A percentile compares a stretch with the other conserved stretches of the same genome.
Evolutionary conservation across 2,329 filamentous ascomycete genomes (phyloP).

Genomic region (Gnomoniopsis smithogilvyi): DNA sequence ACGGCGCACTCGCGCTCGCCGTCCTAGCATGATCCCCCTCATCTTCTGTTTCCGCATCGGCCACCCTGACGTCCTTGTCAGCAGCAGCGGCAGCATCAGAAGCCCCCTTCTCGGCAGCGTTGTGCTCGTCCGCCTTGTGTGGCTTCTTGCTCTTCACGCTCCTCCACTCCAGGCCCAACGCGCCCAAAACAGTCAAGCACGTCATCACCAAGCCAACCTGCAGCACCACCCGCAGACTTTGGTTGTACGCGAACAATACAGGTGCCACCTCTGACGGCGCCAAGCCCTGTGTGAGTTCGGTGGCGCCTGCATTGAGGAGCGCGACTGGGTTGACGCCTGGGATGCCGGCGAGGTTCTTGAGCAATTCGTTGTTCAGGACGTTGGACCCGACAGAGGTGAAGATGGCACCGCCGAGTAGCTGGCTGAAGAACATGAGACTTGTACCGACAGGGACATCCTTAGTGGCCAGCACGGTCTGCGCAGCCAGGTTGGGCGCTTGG

Average conservation of each 20-base stretch:
- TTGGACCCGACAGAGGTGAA: constrained; percentile 44
- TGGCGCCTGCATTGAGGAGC: constrained; percentile 21
- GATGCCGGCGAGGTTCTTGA: constrained; percentile 30
- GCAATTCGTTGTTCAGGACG: constrained; percentile 38
- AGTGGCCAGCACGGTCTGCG: constrained; percentile 40
- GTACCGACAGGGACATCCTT: constrained; percentile 40
- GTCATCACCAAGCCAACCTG: constrained; percentile 56
- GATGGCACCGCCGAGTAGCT: constrained; percentile 43
- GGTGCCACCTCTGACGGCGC: constrained; percentile 19
- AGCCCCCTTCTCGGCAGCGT: neutral
- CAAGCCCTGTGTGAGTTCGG: constrained; percentile 20
- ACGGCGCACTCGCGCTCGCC: neutral
- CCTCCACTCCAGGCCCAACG: constrained; percentile 58
- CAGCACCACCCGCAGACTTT: constrained; percentile 55
- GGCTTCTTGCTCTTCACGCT: constrained; percentile 34
- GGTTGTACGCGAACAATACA: constrained; percentile 53
- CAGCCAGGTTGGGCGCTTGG: constrained; percentile 44
- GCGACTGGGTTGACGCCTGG: constrained; percentile 22
- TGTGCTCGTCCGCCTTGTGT: constrained; percentile 19
- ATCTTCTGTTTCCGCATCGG: neutral
- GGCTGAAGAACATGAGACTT: constrained; percentile 42
- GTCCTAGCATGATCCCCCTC: neutral
- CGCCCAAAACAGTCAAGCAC: constrained; percentile 51
- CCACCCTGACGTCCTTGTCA: neutral
- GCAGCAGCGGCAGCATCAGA: neutral